Evolutionary conservation across 768 basidiomycete species (phyloP).

Genomic region (Cystobasidium onofrii): DNA sequence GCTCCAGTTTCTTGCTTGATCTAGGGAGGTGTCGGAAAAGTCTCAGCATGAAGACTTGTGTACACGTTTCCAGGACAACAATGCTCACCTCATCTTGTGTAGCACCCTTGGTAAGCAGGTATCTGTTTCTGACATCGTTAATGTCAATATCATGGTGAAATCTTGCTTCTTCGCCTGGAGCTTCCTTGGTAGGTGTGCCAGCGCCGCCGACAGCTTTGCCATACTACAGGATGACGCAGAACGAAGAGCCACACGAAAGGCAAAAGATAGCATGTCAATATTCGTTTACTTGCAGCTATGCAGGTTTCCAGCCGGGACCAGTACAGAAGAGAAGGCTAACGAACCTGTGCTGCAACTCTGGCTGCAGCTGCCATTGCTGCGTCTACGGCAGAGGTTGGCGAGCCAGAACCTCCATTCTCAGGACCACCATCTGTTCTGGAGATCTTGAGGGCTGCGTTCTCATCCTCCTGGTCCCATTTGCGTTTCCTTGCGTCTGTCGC

Average conservation of each 20-base stretch:
- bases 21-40: conserved; percentile 48
- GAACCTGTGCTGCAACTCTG: conserved; percentile 23
- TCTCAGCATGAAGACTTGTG: not conserved
- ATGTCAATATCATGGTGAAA: conserved; percentile 90
- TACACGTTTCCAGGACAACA: not conserved
- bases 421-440: not conserved
- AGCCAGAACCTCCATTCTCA: conserved; percentile 8
- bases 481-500: conserved; percentile 22
- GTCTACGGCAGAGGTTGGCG: conserved; percentile 15
- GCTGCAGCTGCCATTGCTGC: conserved; percentile 26
- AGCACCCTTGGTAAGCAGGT: conserved; percentile 82
- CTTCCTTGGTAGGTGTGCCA: not conserved
- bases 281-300: not conserved
- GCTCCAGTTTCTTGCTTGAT: conserved; percentile 88
- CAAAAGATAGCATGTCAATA: not conserved
- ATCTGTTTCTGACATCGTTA: conserved; percentile 89
- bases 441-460: not conserved
- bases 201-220: conserved; percentile 17
- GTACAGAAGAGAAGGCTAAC: not conserved
- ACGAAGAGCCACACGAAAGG: no score
- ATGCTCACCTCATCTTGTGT: conserved; percentile 76
- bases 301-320: not conserved
- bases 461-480: conserved; percentile 29
- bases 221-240: not conserved
- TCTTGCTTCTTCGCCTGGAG: conserved; percentile 55